Base-by-base conservation (phyloP, 2,329 filamentous ascomycete genomes). In the Apiospora sp. region DNA sequence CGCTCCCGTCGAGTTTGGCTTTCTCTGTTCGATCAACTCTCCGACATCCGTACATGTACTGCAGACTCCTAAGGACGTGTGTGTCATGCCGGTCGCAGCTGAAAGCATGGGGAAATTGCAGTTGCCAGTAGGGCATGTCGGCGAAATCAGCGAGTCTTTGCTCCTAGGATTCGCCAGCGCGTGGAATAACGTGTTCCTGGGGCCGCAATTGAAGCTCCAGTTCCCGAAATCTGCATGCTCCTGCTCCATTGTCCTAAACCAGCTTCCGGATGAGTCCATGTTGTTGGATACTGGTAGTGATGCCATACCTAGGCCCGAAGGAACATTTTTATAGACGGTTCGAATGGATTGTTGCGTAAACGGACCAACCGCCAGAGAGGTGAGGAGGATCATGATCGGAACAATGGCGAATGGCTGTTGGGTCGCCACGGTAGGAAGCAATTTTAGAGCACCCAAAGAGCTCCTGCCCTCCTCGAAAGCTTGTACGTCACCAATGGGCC, bases 31-130 rank as follows among this genome's bases (percentile, higher is more conserved):
- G 30, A 69, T 14, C 7, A 69, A 13, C 7, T 27, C 51, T 13
- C 68, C n/a, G 3, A 69, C 68, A 19, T 69, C 68, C 1, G 68
- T 49, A 24, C 68, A 69, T 0, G 22, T 24, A 6, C 30, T 69
- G 46, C 68, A 69, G 12, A 51, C 46, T n/a, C 68, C 68, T 7
- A 69, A 12, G 30, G 68, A 69, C 5, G 46, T 69, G 22, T 69
- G 67, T 5, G 68, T 69, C 6, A 69, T 24, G 22, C 22, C 30
- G 19, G 12, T 69, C 8, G 13, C 4, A 6, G 68, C 5, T 1
- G 43, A 34, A 4, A 69, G 16, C 0, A 34, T 14, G 2, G 68
- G 68, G 19, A 69, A 69, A 13, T 14, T 49, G 30, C 68, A 69
- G 46, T 69, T 69, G 24, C 43, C 68, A 22, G 46, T 69, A 16